Percentiles rank a stretch among this genome's conserved stretches.
phyloP scores from a whole-genome alignment of 805 yeast species.

The Schwanniomyces yamadae region DNA sequence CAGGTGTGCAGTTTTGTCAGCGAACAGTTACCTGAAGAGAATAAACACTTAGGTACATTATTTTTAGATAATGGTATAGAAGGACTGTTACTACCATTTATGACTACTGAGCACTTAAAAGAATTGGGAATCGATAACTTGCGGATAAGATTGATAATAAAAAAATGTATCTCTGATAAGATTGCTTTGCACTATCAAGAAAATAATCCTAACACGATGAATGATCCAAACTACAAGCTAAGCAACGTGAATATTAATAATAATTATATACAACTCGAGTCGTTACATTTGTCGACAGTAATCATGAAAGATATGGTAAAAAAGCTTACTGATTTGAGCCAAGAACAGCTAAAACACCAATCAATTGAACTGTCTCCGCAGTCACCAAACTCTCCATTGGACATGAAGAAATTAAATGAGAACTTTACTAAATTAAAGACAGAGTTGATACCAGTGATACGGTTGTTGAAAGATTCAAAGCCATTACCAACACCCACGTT shows the following conservation, averaged over 20 bases:
- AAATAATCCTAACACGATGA: conserved; percentile 22
- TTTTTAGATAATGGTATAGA: conserved; percentile 63
- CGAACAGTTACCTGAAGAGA: conserved; percentile 22
- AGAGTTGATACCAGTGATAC: conserved; percentile 63
- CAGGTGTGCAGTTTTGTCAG: conserved; percentile 40
- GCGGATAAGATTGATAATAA: conserved; percentile 57
- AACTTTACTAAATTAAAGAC: conserved; percentile 57
- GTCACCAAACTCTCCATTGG: conserved; percentile 22
- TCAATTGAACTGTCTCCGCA: conserved; percentile 10
- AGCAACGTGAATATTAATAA: conserved; percentile 34
- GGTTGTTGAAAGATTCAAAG: conserved; percentile 60
- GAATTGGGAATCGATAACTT: conserved; percentile 65
- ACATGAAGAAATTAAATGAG: conserved; percentile 47
- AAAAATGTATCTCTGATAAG: conserved; percentile 58
- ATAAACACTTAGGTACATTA: conserved; percentile 17
- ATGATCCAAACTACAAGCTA: conserved; percentile 28
- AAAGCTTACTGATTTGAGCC: conserved; percentile 19
- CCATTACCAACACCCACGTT: conserved; percentile 67
- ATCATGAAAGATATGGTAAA: conserved; percentile 37
- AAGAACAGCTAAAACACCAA: conserved; percentile 11
- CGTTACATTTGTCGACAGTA: conserved; percentile 33
- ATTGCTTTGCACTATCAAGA: conserved; percentile 34
- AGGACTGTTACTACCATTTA: conserved; percentile 68
- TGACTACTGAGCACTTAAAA: conserved; percentile 66
- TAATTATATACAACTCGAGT: conserved; percentile 36